phyloP scores from a whole-genome alignment of 192 early-diverging fungal species.

The Linnemannia zychae region DNA sequence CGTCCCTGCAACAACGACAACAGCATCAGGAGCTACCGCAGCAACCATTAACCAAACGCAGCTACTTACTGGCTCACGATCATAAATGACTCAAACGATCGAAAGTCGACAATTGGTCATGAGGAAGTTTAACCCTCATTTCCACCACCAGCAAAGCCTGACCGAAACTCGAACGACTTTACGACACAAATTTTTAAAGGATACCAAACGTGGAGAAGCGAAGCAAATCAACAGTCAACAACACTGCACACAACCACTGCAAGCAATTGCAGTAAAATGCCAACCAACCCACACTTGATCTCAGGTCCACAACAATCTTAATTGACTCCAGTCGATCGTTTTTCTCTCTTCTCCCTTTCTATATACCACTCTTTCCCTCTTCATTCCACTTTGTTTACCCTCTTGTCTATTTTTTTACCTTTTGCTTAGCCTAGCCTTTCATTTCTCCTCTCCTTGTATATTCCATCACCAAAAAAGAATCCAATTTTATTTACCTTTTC shows the following conservation, averaged over 20 bases:
- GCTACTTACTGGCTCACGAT: slow-evolving; percentile 43
- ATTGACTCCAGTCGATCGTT: not conserved
- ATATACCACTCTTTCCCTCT: not conserved
- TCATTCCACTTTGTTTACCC: not conserved
- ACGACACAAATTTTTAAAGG: not conserved
- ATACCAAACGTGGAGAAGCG: slow-evolving; percentile 3
- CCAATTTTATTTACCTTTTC: not conserved
- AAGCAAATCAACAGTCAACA: not conserved
- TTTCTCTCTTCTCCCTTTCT: not conserved
- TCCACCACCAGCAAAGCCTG: not conserved
- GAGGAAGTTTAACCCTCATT: not conserved
- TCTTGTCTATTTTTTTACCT: not conserved
- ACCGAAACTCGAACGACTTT: not conserved
- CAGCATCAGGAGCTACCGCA: not conserved
- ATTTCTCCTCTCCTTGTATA: slow-evolving; percentile 8
- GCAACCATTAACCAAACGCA: slow-evolving; percentile 35
- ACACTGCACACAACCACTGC: not conserved
- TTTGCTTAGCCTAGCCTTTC: not conserved
- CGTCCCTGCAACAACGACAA: not conserved
- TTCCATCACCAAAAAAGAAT: slow-evolving; percentile 15
- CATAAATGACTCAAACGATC: not conserved
- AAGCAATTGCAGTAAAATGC: not conserved
- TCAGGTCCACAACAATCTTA: not conserved
- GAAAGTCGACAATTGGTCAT: not conserved
- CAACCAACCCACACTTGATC: not conserved